Percentiles rank a stretch among this genome's conserved stretches.
phyloP scores from a whole-genome alignment of 768 basidiomycete genomes.

The Pleurotus salmoneostramineus region DNA sequence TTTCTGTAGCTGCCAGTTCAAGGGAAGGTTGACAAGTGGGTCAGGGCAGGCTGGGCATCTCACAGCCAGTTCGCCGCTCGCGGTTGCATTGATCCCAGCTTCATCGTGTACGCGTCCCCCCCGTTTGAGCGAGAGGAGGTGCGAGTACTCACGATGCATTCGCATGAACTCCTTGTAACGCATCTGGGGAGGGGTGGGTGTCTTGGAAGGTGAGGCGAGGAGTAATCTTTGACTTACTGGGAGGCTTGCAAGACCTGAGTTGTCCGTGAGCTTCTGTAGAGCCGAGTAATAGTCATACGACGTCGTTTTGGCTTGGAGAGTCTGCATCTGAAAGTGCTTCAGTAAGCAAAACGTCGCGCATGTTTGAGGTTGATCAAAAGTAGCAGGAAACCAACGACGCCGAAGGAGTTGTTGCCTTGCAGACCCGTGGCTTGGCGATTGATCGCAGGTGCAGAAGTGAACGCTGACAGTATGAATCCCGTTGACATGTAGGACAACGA shows the following conservation, averaged over 20 bases:
- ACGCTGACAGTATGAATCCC: conserved; percentile 28
- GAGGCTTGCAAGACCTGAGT: conserved; percentile 1
- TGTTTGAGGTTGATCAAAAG: conserved; percentile 12
- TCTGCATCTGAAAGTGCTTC: conserved; percentile 12
- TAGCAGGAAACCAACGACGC: conserved; percentile 3
- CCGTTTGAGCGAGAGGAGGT: conserved; percentile 20
- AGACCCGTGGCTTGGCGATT: not conserved
- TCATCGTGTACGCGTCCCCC: conserved; percentile 19
- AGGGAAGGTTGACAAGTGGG: conserved; percentile 18
- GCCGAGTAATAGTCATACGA: conserved; percentile 12
- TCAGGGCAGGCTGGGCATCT: conserved; percentile 24
- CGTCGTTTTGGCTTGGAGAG: conserved; percentile 11
- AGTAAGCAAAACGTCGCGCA: conserved; percentile 10
- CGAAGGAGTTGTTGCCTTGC: conserved; percentile 9
- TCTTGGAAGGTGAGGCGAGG: not conserved
- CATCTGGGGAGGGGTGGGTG: conserved; percentile 13
- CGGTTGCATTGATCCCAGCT: conserved; percentile 11
- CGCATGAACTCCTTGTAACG: conserved; percentile 24
- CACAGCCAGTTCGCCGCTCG: conserved; percentile 11
- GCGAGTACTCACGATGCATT: too few relatives aligned
- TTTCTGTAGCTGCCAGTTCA: conserved; percentile 8
- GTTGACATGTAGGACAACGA: conserved; percentile 24
- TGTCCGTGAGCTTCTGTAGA: conserved; percentile 6
- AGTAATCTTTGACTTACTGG: not conserved
- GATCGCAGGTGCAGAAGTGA: conserved; percentile 26